Base-by-base conservation (phyloP, 140 eudicot genomes). In the Anethum foeniculum region DNA sequence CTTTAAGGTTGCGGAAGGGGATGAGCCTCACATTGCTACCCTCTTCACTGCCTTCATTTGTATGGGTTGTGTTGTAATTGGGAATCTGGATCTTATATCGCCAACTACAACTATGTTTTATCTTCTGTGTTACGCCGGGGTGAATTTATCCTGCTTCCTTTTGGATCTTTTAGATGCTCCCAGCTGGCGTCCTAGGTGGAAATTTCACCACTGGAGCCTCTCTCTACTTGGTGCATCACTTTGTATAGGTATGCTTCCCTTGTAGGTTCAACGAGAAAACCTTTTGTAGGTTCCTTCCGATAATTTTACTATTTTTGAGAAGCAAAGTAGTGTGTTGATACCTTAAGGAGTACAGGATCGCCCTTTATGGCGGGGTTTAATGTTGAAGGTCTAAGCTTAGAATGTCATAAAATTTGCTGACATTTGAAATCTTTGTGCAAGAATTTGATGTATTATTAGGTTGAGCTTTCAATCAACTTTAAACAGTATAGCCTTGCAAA, bases 121-220 rank as follows among this genome's bases (percentile, higher is more conserved):
- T 89, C 93, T 96, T 38, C 84, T 96, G 58, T 96, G 99, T 85
- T 96, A 96, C 72, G 98, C 93, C 48, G 99, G 99, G 32, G 98
- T 96, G 80, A 96, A 96, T 87, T 84, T 96, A 82, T 96, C 99
- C 58, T 96, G 99, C 90, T 96, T 96, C 80, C 99, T 96, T 82
- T 87, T 96, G 85, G 99, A 96, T 80, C 97, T 96, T 43, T 79
- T 96, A 54, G 99, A 96, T 84, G 99, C 99, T 77, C 99, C 99
- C 80, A 96, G 99, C 92, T 96, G 99, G 99, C 99, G 99, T 77
- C 99, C 99, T 74, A 85, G 99, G 69, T 96, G 99, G 99, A 96
- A 93, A 67, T 96, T 96, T 88, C 99, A 96, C 86, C 99, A 96
- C 81, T 96, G 99, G 99, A 96, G 99, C 82, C 96, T 93, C 84